Conservation (phyloP, 345 rosid genomes). For the Pseudoturritis turrita region DNA sequence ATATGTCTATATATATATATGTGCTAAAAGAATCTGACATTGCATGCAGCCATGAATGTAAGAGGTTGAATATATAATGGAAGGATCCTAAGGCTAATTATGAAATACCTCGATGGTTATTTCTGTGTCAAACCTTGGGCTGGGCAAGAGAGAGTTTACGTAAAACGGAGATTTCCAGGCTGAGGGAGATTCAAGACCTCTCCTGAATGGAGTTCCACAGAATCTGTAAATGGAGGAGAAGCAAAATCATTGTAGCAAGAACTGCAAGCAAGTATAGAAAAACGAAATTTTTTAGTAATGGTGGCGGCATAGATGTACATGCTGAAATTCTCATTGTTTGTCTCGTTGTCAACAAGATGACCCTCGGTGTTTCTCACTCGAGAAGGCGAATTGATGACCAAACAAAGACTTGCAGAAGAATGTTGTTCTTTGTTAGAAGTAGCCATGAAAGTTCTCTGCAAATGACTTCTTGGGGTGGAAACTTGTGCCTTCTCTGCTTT, state of each 20-base stretch:
- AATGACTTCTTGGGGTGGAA: constrained; percentile 53
- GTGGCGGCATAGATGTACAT: constrained; percentile 42
- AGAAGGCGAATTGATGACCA: constrained; percentile 47
- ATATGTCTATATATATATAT: neutral
- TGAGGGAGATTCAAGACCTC: constrained; percentile 90
- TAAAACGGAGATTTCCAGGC: constrained; percentile 99
- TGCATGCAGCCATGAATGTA: neutral
- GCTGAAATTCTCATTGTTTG: constrained; percentile 58
- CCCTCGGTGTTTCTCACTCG: constrained; percentile 41
- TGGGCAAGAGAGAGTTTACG: constrained; percentile 69
- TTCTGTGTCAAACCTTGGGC: constrained; percentile 79
- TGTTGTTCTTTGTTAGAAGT: constrained; percentile 43
- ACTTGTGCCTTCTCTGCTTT: constrained; percentile 38
- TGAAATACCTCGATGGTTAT: constrained; percentile 77
- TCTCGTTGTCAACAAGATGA: constrained; percentile 41
- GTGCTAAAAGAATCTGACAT: neutral
- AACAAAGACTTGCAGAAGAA: constrained; percentile 46
- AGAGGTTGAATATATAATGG: neutral
- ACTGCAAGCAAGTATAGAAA: neutral
- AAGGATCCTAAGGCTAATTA: neutral
- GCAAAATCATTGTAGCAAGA: neutral
- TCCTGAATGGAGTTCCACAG: constrained; percentile 79
- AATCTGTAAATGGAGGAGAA: constrained; percentile 46
- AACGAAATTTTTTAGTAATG: neutral
- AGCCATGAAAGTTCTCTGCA: constrained; percentile 37